Evolutionary conservation across 192 early-diverging fungal genomes (phyloP), one percentile per base, ranked within the genome.

Genomic region (Oehlia diaphana): DNA sequence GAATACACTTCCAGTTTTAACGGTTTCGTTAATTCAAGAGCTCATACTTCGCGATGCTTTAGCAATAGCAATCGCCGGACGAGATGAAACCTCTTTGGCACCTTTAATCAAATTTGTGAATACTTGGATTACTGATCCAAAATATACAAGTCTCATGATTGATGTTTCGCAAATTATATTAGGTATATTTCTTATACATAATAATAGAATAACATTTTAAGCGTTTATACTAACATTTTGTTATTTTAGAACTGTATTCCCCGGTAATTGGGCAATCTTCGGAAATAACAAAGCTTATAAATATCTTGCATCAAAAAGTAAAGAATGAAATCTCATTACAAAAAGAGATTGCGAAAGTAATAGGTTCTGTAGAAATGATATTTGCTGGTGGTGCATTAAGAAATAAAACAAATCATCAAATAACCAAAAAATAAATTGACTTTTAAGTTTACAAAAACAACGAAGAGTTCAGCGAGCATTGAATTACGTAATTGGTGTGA

Each of bases 321-420:
- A 85, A 88, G 35, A 28, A 79, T n/a, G 96, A 99, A 84, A 83
- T 98, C 71, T 85, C 87, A 9, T 66, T 95, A 79, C 95, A 97
- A 78, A 88, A 94, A 82, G 89, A 94, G 42, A 75, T 97, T 72
- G 76, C 83, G n/a, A 86, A 94, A 81, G 88, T 93, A 23, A 82
- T 97, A 76, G 96, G 95, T 61, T 89, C 94, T 28, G 87, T 98
- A 88, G 93, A 96, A 61, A 92, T 93, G 89, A 80, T 97, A n/a
- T 89, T 94, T 82, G 86, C 89, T n/a, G 84, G 26, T 19, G 74
- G 49, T 13, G 69, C 50, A 19, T 21, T 58, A 58, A 58, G 50
- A 58, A 58, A 58, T 58, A 58, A 58, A 58, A 58, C 10, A 47
- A 47, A 47, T 47, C 10, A 47, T 12, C 44, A 47, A 47, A 47